Percentiles rank a stretch among this genome's conserved stretches.
Conservation (phyloP, 371 early-diverging fungal genomes). For the Mortierella polycephala region DNA sequence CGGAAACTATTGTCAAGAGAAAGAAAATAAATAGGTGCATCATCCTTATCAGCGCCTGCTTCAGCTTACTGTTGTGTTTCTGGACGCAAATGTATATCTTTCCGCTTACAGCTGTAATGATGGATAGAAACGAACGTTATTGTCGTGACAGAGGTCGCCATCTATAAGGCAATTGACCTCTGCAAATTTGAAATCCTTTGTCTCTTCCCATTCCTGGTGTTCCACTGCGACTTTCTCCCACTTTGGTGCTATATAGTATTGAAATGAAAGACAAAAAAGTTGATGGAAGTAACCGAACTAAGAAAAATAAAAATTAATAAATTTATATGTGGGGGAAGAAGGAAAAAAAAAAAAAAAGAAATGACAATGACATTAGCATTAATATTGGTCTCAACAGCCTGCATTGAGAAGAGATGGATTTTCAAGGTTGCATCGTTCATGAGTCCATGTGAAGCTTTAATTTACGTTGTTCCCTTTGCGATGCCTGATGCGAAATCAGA, state of each 20-base stretch:
- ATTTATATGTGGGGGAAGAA: conserved; percentile 10
- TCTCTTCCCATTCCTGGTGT: conserved; percentile 36
- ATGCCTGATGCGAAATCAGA: conserved; percentile 27
- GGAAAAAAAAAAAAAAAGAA: background rate
- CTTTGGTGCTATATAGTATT: conserved; percentile 57
- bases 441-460: background rate
- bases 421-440: background rate
- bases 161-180: conserved; percentile 82
- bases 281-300: conserved; percentile 27
- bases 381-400: background rate
- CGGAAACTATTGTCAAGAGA: conserved; percentile 39
- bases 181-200: conserved; percentile 71
- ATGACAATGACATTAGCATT: background rate
- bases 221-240: conserved; percentile 62
- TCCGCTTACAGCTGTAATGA: conserved; percentile 69
- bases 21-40: background rate
- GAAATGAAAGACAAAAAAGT: conserved; percentile 5
- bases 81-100: too few species aligned
- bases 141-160: conserved; percentile 73
- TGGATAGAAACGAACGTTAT: conserved; percentile 69
- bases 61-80: too few species aligned
- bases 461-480: conserved; percentile 40
- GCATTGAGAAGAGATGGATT: background rate
- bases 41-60: background rate
- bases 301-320: conserved; percentile 51